Evolutionary conservation across 202 grass and related monocot species (phyloP).

Genomic region (Zizania palustris): DNA sequence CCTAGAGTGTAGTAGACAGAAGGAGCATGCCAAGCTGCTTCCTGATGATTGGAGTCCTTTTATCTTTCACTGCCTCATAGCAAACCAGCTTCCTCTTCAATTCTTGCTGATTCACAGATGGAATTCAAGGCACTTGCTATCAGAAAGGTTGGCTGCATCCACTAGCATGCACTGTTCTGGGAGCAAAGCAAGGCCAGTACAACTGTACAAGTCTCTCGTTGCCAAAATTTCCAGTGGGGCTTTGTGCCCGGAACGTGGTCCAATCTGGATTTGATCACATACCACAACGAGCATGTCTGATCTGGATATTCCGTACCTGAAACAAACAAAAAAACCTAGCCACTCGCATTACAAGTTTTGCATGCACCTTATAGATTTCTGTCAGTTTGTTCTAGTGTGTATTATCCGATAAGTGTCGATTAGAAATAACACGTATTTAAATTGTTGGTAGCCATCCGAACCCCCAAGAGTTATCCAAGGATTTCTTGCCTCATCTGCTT

Average conservation of each 20-base stretch:
- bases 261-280: constrained; percentile 31
- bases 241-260: constrained; percentile 32
- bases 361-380: constrained; percentile 4
- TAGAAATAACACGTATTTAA: not conserved
- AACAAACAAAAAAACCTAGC: not conserved
- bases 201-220: constrained; percentile 26
- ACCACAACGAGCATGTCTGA: constrained; percentile 10
- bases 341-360: not conserved
- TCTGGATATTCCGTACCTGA: constrained; percentile 21
- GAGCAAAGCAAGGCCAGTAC: constrained; percentile 34
- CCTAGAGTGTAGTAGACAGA: constrained; percentile 56
- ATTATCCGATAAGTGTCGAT: constrained; percentile 3
- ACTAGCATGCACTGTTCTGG: constrained; percentile 30
- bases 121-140: constrained; percentile 48
- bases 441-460: constrained; percentile 2
- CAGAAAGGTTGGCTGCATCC: constrained; percentile 33
- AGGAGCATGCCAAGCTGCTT: constrained; percentile 44
- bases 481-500: not conserved
- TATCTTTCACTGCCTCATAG: constrained; percentile 43
- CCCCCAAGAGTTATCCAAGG: constrained; percentile 15
- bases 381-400: constrained; percentile 15
- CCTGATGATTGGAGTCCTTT: constrained; percentile 57
- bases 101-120: constrained; percentile 42
- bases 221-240: constrained; percentile 26
- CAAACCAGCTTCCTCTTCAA: constrained; percentile 38